Base-by-base conservation (phyloP, 176 grass and related monocot genomes). In the Panicum miliaceum region DNA sequence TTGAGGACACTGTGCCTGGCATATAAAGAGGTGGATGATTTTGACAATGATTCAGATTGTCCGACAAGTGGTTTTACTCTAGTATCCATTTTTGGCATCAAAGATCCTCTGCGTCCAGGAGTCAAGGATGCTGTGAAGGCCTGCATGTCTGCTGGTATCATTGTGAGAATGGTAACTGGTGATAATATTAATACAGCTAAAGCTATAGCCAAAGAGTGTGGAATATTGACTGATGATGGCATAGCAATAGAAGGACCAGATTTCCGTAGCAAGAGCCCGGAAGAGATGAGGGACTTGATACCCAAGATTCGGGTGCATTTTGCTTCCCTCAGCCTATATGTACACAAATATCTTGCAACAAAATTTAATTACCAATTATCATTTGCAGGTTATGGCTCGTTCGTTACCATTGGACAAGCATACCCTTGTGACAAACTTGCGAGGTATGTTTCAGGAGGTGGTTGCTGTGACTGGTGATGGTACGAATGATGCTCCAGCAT, bases 151-250 rank as follows among this genome's bases (percentile, higher is more conserved):
- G 93, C 93, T 59, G 96, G 96, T 68, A 90, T 98, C 27, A 88
- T 63, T 20, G 96, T 98, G 58, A 91, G 93, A 92, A 98, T 98
- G 96, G 91, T 98, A 66, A 98, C 96, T 64, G 91, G 96, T 63
- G 96, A 98, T 74, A 98, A 98, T 73, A 98, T 98, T 26, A 89
- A 95, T 84, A 98, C 96, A 77, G 93, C 96, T 70, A 98, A 93
- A 81, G 96, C 96, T 90, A 98, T 98, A 70, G 96, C 96, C 68
- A 93, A 88, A 87, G 96, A 98, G 68, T 95, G 93, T 85, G 96
- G 96, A 74, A 93, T 98, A 81, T 81, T 98, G 51, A 93, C 87
- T 7, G 91, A 92, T 64, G 87, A 89, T 87, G 93, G 93, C 14
- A 68, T 92, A 80, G 91, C 96, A 56, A 93, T 98, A 86, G 96